Base-by-base conservation (phyloP, 2,329 filamentous ascomycete species). In the Madurella fahalii region DNA sequence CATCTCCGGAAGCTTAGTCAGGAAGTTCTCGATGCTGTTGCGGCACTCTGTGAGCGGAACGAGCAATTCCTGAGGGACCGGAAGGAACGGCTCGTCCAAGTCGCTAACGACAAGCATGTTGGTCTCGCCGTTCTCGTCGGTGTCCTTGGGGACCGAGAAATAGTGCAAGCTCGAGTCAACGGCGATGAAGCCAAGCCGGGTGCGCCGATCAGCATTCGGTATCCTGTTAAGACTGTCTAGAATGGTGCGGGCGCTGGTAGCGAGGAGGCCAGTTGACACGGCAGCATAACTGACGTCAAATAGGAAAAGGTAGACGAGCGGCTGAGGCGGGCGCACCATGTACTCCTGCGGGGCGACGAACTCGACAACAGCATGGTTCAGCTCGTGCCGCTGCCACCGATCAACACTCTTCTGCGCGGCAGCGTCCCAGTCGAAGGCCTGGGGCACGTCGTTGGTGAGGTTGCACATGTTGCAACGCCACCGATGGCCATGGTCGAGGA, bases 391-490 rank as follows among this genome's bases (percentile, higher is more conserved):
- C 70, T 95, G 86, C 88, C 94, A 95, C 68, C 94, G 80, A 70
- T 99, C 93, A 48, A 95, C 86, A 50, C 85, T 88, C 77, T 95
- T 92, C 72, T 97, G 93, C 52, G 91, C 80, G 43, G 90, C 87
- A 34, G 90, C 86, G 72, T 99, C 94, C 94, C 94, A 99, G 70
- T 99, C 94, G 63, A 99, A 99, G 39, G 92, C 92, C 73, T 99
- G 94, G n/a, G 94, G 94, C 40, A 97, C 93, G 65, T 99, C 94
- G 70, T 99, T 99, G 64, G 92, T 96, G 61, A 99, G 79, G 72
- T 96, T 97, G 73, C 94, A 99, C 92, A 99, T 96, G 75, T 99
- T 99, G 77, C 94, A 99, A 67, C 93, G 87, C 94, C 94, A 99
- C 68, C 94, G 84, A 74, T 99, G 94, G 45, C 94, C 94, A 68